These are phyloP conservation scores for Abrus precatorius DNA, from an alignment of 306 rosid genomes.

Conservation along the genomic window DNA sequence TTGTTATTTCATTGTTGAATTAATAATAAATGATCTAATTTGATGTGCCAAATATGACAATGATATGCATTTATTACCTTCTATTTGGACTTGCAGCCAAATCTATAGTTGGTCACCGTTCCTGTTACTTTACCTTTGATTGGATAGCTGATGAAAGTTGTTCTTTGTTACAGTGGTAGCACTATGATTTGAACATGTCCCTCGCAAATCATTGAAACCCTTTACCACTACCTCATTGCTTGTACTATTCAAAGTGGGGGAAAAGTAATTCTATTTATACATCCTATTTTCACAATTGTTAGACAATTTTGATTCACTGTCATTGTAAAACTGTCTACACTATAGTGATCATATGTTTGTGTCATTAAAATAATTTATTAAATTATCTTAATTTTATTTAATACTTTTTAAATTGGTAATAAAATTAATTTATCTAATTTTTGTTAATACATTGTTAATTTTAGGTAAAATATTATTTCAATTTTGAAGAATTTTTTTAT, in stretches of 20 bases:
- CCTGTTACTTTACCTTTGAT: neutral
- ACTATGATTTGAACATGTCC: neutral
- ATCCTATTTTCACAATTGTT: neutral
- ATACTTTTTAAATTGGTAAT: no score
- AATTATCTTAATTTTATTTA: no score
- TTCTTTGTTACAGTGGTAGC: slow-evolving; percentile 14
- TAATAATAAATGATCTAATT: neutral
- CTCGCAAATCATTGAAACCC: neutral
- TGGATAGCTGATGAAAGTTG: slow-evolving; percentile 8
- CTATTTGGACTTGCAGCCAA: neutral
- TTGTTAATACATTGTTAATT: no score
- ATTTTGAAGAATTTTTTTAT: no score
- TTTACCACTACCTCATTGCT: neutral
- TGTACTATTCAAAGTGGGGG: neutral
- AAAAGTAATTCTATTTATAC: slow-evolving; percentile 23
- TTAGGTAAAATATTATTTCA: no score
- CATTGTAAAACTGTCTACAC: neutral
- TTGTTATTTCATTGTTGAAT: neutral
- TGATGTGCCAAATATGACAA: neutral
- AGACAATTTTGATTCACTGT: neutral
- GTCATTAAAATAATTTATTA: no score
- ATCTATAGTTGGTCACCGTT: slow-evolving; percentile 10
- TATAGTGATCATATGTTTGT: no score
- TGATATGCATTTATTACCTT: neutral
- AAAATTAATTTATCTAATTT: no score